phyloP scores from a whole-genome alignment of 352 stramenopile genomes.

The Pythium periplocum region DNA sequence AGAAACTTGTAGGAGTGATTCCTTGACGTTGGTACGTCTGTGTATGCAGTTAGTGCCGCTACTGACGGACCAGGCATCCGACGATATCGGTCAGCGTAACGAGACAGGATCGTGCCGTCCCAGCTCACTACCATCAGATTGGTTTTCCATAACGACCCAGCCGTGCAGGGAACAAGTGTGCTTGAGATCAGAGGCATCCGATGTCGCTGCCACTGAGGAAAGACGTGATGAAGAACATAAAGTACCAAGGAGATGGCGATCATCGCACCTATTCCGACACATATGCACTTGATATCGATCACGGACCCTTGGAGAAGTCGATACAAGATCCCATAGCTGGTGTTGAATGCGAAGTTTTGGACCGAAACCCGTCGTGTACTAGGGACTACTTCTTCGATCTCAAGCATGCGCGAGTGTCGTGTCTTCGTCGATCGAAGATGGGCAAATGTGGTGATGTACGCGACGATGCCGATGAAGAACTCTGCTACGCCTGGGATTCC shows the following conservation, averaged over 20 bases:
- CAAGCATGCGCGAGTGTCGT: too few relatives aligned
- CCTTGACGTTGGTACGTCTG: too few relatives aligned
- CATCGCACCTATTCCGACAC: neutral
- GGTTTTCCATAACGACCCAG: neutral
- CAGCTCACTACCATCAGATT: slow-evolving; percentile 15
- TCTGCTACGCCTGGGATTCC: too few relatives aligned
- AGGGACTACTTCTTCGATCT: too few relatives aligned
- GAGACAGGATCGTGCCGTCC: slow-evolving; percentile 4
- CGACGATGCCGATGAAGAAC: too few relatives aligned
- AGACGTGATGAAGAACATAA: neutral
- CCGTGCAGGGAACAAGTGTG: neutral
- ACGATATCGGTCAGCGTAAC: neutral
- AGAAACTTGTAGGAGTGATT: neutral
- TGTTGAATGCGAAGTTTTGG: neutral
- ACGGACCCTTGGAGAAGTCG: neutral
- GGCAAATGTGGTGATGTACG: too few relatives aligned
- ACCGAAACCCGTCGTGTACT: too few relatives aligned
- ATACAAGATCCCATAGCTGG: neutral
- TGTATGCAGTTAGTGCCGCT: too few relatives aligned
- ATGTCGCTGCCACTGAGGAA: neutral
- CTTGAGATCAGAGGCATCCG: neutral
- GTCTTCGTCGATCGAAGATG: too few relatives aligned
- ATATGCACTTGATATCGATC: neutral
- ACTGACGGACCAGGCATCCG: neutral
- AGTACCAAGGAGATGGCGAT: neutral